Evolutionary conservation across 1,284 basidiomycete species (phyloP).

Genomic region (Volvariella volvacea): DNA sequence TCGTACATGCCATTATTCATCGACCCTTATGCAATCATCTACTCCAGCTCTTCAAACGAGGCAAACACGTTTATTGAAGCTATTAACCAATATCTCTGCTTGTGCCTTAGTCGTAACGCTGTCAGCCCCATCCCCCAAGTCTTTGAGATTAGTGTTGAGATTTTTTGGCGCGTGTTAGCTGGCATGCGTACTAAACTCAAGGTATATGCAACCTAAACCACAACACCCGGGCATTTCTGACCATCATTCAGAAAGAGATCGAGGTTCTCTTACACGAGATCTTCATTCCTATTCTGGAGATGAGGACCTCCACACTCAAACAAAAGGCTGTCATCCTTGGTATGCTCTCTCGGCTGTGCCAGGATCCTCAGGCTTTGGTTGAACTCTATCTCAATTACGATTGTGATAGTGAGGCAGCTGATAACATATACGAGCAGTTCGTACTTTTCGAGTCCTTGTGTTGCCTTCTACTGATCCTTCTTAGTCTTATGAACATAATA

Average conservation of each 20-base stretch:
- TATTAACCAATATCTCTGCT: conserved; percentile 91
- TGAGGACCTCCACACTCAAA: conserved; percentile 92
- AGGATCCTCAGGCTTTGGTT: conserved; percentile 93
- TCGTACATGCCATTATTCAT: conserved; percentile 87
- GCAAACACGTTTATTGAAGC: conserved; percentile 87
- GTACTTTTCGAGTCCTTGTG: conserved; percentile 15
- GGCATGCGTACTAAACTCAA: conserved; percentile 96
- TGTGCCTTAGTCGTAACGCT: conserved; percentile 92
- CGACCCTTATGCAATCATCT: conserved; percentile 80
- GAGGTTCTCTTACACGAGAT: conserved; percentile 98
- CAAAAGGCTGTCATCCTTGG: conserved; percentile 90
- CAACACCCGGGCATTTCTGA: conserved; percentile 7
- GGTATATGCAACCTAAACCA: conserved; percentile 33
- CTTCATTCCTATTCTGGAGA: conserved; percentile 97
- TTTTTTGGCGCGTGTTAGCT: conserved; percentile 94
- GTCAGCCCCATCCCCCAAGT: conserved; percentile 94
- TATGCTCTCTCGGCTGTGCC: conserved; percentile 81
- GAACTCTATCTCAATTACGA: conserved; percentile 98
- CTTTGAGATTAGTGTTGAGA: conserved; percentile 97
- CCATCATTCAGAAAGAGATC: conserved; percentile 82
- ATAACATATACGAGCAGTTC: conserved; percentile 95
- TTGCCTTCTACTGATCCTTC: conserved; percentile 8
- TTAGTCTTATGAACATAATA: conserved; percentile 86
- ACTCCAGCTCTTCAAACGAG: conserved; percentile 81
- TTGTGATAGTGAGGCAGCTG: conserved; percentile 86